Evolutionary conservation across 106 monocot genomes (phyloP), one percentile per base, ranked within the genome.

Genomic region (Dioscorea alata): DNA sequence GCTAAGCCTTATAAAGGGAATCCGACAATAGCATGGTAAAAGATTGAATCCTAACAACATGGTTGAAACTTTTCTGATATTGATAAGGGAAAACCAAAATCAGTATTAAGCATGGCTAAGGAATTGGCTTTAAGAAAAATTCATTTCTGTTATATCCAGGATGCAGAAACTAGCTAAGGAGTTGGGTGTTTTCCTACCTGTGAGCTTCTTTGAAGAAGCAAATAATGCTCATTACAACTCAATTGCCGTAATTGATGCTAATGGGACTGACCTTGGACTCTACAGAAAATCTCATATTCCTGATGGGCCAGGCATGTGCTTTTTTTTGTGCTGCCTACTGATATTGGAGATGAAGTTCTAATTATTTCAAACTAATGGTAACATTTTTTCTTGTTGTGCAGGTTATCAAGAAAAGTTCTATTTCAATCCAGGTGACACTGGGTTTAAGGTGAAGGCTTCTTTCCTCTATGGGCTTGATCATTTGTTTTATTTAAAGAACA

Each of bases 191-290:
- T 88, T 96, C 13, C 85, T 96, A 73, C 95, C 95, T 59, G 92
- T 97, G 42, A 97, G 96, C 65, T 97, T 97, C 78, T 97, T 97
- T 74, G 96, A 97, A 69, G 96, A 97, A 76, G 86, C 91, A 49
- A 97, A 92, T 71, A 97, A 97, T 80, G 96, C 92, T 60, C 96
- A 97, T 75, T 97, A 97, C 76, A 97, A 97, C 84, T 97, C 96
- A 17, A 63, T 97, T 56, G 96, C 86, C 49, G 78, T 97, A 14
- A 83, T 97, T 65, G 92, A 97, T 81, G 86, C 96, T 48, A 89
- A 92, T 81, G 96, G 96, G 21, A 82, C 80, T 12, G 96, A 97
- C 76, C 96, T 97, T 76, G 96, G 96, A 60, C 75, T 97, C 20
- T 97, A 97, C 50, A 75, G 96, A 64, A 97, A 97, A 85, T 97